Percentiles rank a stretch among this genome's conserved stretches.
Conservation (phyloP, 1,139 yeast genomes). For the Ashbya aceris region DNA sequence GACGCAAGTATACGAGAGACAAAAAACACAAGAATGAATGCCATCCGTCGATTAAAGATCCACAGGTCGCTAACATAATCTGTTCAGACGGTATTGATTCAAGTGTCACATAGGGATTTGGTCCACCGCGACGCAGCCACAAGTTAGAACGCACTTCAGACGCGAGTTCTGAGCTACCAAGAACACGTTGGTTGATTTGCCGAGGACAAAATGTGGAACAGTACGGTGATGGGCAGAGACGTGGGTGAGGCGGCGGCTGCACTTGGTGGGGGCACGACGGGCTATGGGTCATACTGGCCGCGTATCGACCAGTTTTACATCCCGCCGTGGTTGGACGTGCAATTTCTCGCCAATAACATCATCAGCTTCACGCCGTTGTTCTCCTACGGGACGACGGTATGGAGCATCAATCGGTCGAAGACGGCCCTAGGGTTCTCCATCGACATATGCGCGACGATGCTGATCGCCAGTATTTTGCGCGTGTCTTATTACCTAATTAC, state of each 20-base stretch:
- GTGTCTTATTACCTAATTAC: slow-evolving; percentile 68
- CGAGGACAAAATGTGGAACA: neutral
- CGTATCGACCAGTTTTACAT: slow-evolving; percentile 34
- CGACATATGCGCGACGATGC: slow-evolving; percentile 87
- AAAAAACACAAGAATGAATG: too few species aligned
- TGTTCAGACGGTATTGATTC: too few species aligned
- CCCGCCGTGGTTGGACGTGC: slow-evolving; percentile 38
- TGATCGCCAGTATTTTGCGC: slow-evolving; percentile 64
- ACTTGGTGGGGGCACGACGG: slow-evolving; percentile 1
- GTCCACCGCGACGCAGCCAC: too few species aligned
- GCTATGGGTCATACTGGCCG: slow-evolving; percentile 23
- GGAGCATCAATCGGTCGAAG: slow-evolving; percentile 52
- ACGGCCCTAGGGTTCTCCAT: slow-evolving; percentile 74
- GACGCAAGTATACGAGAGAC: too few species aligned
- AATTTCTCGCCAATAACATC: slow-evolving; percentile 32
- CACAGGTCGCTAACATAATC: too few species aligned
- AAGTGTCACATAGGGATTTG: too few species aligned
- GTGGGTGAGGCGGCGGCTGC: slow-evolving; percentile 5
- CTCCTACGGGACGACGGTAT: slow-evolving; percentile 77
- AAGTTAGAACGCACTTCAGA: too few species aligned
- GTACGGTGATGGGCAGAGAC: neutral
- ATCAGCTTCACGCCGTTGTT: slow-evolving; percentile 72
- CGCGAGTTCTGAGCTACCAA: too few species aligned
- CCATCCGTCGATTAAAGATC: too few species aligned
- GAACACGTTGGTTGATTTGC: neutral